These are phyloP conservation scores for Trichophyton simii DNA, from an alignment of 2,329 filamentous ascomycete genomes.

Conservation along the genomic window DNA sequence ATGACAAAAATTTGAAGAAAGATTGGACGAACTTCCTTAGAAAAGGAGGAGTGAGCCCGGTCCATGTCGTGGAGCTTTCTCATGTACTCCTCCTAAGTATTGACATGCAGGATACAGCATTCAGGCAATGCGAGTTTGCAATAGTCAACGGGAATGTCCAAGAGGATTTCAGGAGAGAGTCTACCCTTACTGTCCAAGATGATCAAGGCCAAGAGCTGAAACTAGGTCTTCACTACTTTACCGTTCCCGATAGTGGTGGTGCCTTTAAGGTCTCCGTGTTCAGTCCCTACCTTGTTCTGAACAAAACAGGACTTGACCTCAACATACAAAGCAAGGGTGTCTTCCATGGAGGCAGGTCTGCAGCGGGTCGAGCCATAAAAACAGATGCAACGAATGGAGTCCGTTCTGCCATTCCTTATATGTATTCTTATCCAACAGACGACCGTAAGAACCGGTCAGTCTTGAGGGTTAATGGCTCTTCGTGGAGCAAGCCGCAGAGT, in stretches of 20 bases:
- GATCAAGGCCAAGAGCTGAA: conserved; percentile 65
- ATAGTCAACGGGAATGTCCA: conserved; percentile 87
- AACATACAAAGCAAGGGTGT: conserved; percentile 81
- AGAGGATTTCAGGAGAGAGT: conserved; percentile 79
- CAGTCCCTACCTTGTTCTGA: conserved; percentile 87
- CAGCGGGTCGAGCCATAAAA: conserved; percentile 65
- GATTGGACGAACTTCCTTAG: conserved; percentile 98
- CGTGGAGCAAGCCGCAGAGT: conserved; percentile 95
- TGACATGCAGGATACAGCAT: conserved; percentile 91
- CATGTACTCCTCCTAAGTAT: conserved; percentile 85
- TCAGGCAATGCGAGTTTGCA: conserved; percentile 89
- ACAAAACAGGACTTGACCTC: conserved; percentile 85
- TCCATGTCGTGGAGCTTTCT: conserved; percentile 91
- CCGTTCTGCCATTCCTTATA: conserved; percentile 72
- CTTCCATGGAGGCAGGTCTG: conserved; percentile 66
- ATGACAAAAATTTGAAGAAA: conserved; percentile 96
- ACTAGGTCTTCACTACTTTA: conserved; percentile 80
- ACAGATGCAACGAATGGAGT: conserved; percentile 41
- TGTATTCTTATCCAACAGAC: conserved; percentile 86
- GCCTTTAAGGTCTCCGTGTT: conserved; percentile 94
- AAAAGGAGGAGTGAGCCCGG: conserved; percentile 91
- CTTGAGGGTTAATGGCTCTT: conserved; percentile 75
- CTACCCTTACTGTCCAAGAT: conserved; percentile 68
- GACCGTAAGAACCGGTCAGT: conserved; percentile 85
- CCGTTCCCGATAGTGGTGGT: conserved; percentile 80